Conservation (phyloP, 2,329 filamentous ascomycete species). For the Trichoderma polysporum region DNA sequence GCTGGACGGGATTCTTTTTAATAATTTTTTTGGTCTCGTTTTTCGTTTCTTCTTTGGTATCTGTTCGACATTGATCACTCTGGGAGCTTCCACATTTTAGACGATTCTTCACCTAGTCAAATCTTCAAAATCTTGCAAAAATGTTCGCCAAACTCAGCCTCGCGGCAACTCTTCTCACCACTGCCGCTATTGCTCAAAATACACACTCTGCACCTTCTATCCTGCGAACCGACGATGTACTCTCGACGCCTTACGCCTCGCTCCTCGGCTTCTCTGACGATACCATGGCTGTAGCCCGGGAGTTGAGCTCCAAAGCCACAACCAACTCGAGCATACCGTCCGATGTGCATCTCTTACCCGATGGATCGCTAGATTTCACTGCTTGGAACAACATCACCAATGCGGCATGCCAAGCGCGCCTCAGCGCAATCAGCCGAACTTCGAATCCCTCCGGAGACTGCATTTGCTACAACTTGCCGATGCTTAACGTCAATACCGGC, state of each 20-base stretch:
- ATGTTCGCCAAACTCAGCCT: conserved; percentile 17
- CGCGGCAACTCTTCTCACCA: conserved; percentile 15
- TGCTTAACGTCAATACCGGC: conserved; percentile 65
- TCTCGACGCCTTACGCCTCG: conserved; percentile 32
- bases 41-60: background rate
- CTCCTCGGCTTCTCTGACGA: conserved; percentile 21
- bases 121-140: background rate
- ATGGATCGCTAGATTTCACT: conserved; percentile 52
- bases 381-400: conserved; percentile 57
- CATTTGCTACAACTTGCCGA: conserved; percentile 79
- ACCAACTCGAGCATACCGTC: conserved; percentile 24
- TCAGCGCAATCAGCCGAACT: conserved; percentile 56
- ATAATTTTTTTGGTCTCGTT: background rate
- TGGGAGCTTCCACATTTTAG: background rate
- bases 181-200: conserved; percentile 20
- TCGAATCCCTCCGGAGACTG: conserved; percentile 75
- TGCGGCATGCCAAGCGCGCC: conserved; percentile 57
- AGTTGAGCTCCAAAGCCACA: conserved; percentile 15
- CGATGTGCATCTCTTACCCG: conserved; percentile 38
- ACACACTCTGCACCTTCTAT: conserved; percentile 25
- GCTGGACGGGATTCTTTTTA: conserved; percentile 18
- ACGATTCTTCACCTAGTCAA: background rate
- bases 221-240: conserved; percentile 33
- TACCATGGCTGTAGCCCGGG: background rate
- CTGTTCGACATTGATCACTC: background rate